Evolutionary conservation across 768 basidiomycete species (phyloP), one percentile per base, ranked within the genome.

Genomic region (Pulveroboletus sp.): DNA sequence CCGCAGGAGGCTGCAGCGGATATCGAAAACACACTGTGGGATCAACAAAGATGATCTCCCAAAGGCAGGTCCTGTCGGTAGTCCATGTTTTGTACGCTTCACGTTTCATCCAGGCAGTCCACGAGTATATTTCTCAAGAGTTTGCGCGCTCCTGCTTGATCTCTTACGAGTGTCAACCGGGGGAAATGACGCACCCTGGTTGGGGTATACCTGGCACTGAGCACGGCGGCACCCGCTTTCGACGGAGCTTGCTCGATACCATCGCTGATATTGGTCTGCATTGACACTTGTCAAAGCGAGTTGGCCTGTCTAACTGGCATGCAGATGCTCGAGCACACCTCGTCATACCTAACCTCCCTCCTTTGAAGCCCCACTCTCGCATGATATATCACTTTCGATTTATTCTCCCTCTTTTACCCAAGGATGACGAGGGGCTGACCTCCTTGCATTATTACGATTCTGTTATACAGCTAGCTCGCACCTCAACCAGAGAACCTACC

Each of bases 301-400:
- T 14, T 39, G 37, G 17, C 36, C 14, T 41, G 21, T 50, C 49
- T 57, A 48, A 61, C 43, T 21, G 38, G 28, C 10, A 30, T 46
- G 35, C 35, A 90, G 89, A 92, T 65, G 70, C 70, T 9, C 75
- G 86, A 40, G 85, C 87, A 27, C 87, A 82, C 56, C 64, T 77
- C 42, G 77, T 90, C 36, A 86, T 91, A 52, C 89, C 89, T 27
- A 77, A 79, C 33, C 80, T 86, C 46, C 89, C 88, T 11, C 59
- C 70, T 15, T 66, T 86, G 58, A 83, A 84, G 56, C 86, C 88
- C 3, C 83, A 87, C 63, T 75, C 76, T 5, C 82, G 87, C 55
- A 84, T 90, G 84, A 72, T 85, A 42, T 82, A 87, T 64, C 87
- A 90, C 63, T 86, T 89, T 61, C 82, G 88, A 38, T 88, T 85